A percentile compares a stretch with the other conserved stretches of the same genome.
Conservation (phyloP, 225 moss, liverwort and hornwort species). For the Anthoceros angustus region DNA sequence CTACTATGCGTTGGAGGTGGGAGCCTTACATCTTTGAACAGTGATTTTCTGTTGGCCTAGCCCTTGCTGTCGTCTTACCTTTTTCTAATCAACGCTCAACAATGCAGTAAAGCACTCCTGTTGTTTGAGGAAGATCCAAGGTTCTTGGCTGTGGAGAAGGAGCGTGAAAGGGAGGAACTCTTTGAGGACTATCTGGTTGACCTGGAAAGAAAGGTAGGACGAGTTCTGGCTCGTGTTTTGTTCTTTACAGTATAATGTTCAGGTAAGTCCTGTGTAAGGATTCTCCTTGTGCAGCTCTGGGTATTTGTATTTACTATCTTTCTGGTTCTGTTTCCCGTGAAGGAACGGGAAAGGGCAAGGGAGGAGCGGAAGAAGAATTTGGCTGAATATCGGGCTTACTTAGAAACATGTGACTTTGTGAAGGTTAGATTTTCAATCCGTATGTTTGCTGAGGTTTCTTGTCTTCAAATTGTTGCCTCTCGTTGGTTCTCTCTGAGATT, state of each 20-base stretch:
- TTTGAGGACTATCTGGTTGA: slow-evolving; percentile 94
- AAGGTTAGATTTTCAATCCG: slow-evolving; percentile 27
- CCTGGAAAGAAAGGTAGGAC: slow-evolving; percentile 74
- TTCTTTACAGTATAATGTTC: not conserved
- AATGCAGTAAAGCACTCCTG: slow-evolving; percentile 57
- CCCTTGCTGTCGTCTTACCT: not conserved
- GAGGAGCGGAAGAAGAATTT: slow-evolving; percentile 91
- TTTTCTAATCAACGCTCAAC: slow-evolving; percentile 5
- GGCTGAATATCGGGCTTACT: slow-evolving; percentile 59
- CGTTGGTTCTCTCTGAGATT: not conserved
- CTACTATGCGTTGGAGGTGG: slow-evolving; percentile 89
- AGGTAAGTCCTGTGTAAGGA: not conserved
- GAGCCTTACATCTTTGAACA: not conserved
- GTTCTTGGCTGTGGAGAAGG: slow-evolving; percentile 74
- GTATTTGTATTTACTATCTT: not conserved
- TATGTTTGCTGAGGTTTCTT: not conserved
- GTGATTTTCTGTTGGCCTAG: not conserved
- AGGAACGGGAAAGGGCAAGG: slow-evolving; percentile 98
- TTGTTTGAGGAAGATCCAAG: slow-evolving; percentile 81
- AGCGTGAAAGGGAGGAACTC: slow-evolving; percentile 89
- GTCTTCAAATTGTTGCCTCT: not conserved
- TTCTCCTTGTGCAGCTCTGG: not conserved
- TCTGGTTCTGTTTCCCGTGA: not conserved
- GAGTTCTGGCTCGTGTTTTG: not conserved
- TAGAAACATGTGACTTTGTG: slow-evolving; percentile 88